Base-by-base conservation (phyloP, 352 stramenopile species). In the Phytopythium cucurbitacearum region DNA sequence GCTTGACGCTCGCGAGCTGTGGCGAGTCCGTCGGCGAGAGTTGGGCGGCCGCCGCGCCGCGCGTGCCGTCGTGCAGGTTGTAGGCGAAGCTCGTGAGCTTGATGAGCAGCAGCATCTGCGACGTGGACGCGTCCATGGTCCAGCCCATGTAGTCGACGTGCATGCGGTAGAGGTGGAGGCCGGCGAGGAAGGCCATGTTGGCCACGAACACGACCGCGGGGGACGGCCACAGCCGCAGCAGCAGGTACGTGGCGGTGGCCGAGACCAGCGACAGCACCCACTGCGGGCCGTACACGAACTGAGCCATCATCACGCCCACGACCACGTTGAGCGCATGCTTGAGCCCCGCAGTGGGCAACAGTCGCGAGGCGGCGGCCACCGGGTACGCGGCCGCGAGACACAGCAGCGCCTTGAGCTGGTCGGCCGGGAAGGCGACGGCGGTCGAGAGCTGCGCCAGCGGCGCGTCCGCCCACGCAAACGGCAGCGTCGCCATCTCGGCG, bases 61-160 rank as follows among this genome's bases (percentile, higher is more conserved):
- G 66, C 1, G 72, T 75, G 37, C 94, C 94, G 65, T 99, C 96
- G 72, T 97, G 93, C 52, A 97, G 85, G 69, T 99, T 99, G 80
- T 91, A 99, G 11, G 88, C 94, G 59, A 99, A 97, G 64, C 92
- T 97, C 50, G 96, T 98, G 35, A 99, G 78, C 64, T 99, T 99
- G 84, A 98, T 98, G 34, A 97, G 92, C 28, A 99, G 67, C 40
- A 98, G 75, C 93, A 97, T 97, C 65, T 97, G 88, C 33, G 81
- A 71, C 0, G 66, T 87, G 5, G 86, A 96, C 38, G 82, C 88
- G 64, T 97, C 89, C 46, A 96, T 67, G 37, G 57, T 93, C 76
- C 79, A 94, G 54, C 85, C 85, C 69, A 98, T 91, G 64, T 98
- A 99, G 68, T 98, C 96, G 38, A 98, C 90, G 59, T 91, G 95